Evolutionary conservation across 192 early-diverging fungal species (phyloP), one percentile per base, ranked within the genome.

Genomic region (Borealophlyctis nickersoniae): DNA sequence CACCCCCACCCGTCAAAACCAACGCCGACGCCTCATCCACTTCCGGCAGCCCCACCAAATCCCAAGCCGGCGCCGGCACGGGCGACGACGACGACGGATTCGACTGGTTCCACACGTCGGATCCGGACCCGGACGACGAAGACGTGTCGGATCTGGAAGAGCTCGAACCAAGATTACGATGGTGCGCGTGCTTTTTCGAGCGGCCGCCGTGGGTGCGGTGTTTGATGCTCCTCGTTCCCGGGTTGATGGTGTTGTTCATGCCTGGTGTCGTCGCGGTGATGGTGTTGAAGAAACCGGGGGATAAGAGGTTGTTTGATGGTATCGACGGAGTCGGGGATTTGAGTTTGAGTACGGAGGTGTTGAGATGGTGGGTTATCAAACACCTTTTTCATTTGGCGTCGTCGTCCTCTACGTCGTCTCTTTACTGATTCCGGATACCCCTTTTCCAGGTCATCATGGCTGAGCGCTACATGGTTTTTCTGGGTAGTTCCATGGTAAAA

Each of bases 401-500:
- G 45, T 48, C 45, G 11, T 13, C 45, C n/a, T 48, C 45, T 48
- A 9, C n/a, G 45, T n/a, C 11, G n/a, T 48, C 45, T n/a, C 13
- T 48, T 0, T 13, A 24, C 2, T 19, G 16, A 55, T 55, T 55
- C 1, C 24, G 5, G 58, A 60, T 35, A 45, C 34, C 24, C 27
- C 13, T 26, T n/a, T 16, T n/a, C n/a, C n/a, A 68, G 66, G 66
- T 61, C 66, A 14, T 36, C 45, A 14, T 68, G 58, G 58, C 1
- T 68, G 23, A 59, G 49, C 11, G 34, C 50, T 4, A 9, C 49
- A 11, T 61, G 58, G 58, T 30, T 58, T 29, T 16, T 52, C 4
- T 68, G 66, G 66, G 49, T 68, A 2, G 34, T 61, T 1, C n/a
- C 61, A 36, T 68, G n/a, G n/a, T n/a, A n/a, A n/a, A n/a, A n/a